These are phyloP conservation scores for Gloeophyllum trabeum DNA, from an alignment of 768 basidiomycete genomes.

Conservation along the genomic window DNA sequence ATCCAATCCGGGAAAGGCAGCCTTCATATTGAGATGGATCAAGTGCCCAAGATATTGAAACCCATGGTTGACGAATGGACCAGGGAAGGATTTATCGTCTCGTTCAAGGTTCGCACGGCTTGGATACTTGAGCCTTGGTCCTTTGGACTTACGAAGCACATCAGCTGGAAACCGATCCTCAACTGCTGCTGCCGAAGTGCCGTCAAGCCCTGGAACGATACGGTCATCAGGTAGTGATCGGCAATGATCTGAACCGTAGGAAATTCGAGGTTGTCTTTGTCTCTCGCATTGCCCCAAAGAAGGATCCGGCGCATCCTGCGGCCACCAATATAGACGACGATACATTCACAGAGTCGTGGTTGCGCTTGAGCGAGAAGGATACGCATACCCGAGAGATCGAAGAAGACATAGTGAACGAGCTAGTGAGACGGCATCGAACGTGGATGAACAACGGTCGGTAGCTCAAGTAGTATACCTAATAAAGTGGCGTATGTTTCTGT, in stretches of 20 bases:
- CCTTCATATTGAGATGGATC: slow-evolving; percentile 94
- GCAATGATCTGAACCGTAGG: slow-evolving; percentile 85
- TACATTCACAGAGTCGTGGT: slow-evolving; percentile 46
- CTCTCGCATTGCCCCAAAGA: slow-evolving; percentile 27
- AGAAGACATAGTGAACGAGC: slow-evolving; percentile 73
- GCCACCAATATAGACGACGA: slow-evolving; percentile 11
- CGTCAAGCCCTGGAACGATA: slow-evolving; percentile 82
- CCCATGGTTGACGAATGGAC: slow-evolving; percentile 94
- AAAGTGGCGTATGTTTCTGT: too few relatives aligned
- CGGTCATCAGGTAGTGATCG: slow-evolving; percentile 95
- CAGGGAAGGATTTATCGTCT: slow-evolving; percentile 82
- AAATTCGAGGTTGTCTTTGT: slow-evolving; percentile 93
- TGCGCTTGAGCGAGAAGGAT: slow-evolving; percentile 38
- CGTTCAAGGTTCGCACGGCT: slow-evolving; percentile 70
- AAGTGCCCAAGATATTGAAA: slow-evolving; percentile 93
- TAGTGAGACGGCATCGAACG: slow-evolving; percentile 58
- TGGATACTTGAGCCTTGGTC: neutral
- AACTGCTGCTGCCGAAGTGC: slow-evolving; percentile 84
- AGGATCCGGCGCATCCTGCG: neutral
- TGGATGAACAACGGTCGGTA: too few relatives aligned
- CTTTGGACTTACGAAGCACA: neutral
- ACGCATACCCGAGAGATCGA: slow-evolving; percentile 68
- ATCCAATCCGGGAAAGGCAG: slow-evolving; percentile 96
- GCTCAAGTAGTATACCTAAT: too few relatives aligned
- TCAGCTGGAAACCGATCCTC: slow-evolving; percentile 86